A percentile compares a stretch with the other conserved stretches of the same genome.
Evolutionary conservation across 192 early-diverging fungal species (phyloP).

Genomic region (Spizellomyces punctatus): DNA sequence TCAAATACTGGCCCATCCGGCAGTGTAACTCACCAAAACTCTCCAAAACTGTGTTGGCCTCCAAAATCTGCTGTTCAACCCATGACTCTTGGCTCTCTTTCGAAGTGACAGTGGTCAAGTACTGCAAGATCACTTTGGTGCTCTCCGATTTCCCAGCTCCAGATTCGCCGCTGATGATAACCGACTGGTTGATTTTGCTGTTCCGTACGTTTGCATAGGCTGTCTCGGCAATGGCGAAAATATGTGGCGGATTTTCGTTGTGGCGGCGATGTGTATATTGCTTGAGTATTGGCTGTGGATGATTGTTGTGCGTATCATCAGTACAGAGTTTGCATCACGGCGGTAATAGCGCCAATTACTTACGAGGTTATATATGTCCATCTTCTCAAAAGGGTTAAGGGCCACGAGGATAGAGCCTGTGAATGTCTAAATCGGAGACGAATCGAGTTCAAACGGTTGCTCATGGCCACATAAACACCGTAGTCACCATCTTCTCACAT

Average conservation of each 20-base stretch:
- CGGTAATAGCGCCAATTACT: background rate
- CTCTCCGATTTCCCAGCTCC: slow-evolving; percentile 63
- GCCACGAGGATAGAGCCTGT: slow-evolving; percentile 59
- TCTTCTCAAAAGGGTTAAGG: slow-evolving; percentile 52
- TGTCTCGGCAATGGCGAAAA: slow-evolving; percentile 56
- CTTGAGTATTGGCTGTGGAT: slow-evolving; percentile 34
- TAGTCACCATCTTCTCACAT: slow-evolving; percentile 60
- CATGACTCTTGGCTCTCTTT: slow-evolving; percentile 45
- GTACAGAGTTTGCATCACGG: background rate
- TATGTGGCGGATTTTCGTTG: slow-evolving; percentile 53
- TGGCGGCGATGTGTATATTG: slow-evolving; percentile 44
- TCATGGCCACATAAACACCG: background rate
- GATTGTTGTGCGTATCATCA: background rate
- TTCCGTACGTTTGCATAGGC: slow-evolving; percentile 49
- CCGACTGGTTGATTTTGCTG: slow-evolving; percentile 48
- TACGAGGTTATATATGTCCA: slow-evolving; percentile 52
- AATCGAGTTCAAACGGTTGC: background rate
- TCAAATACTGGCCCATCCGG: background rate
- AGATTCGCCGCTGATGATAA: slow-evolving; percentile 61
- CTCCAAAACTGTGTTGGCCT: slow-evolving; percentile 61
- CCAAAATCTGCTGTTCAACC: slow-evolving; percentile 65
- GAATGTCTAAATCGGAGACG: slow-evolving; percentile 46
- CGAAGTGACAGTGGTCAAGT: slow-evolving; percentile 53
- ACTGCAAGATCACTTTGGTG: slow-evolving; percentile 60
- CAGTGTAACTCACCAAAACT: slow-evolving; percentile 47